These are phyloP conservation scores for Solanum tarijense DNA, from an alignment of 257 asterid species.

Conservation along the genomic window DNA sequence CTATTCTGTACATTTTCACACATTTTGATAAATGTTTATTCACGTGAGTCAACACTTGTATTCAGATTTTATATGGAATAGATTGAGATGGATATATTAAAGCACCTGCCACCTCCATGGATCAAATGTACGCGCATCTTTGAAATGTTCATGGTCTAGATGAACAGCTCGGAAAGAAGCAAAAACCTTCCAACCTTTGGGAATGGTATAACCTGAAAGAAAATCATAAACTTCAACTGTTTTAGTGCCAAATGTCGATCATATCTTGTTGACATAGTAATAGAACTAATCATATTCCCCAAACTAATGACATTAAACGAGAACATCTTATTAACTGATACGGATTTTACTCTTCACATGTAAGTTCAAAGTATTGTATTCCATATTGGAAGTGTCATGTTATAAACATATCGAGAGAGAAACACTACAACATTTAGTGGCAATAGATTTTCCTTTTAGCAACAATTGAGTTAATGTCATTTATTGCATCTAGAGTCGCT, in stretches of 20 bases:
- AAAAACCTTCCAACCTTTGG: slow-evolving; percentile 84
- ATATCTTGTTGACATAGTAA: neutral
- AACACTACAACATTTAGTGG: neutral
- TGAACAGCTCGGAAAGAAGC: slow-evolving; percentile 90
- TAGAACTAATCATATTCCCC: neutral
- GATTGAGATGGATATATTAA: neutral
- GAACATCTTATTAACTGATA: neutral
- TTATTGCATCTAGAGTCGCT: neutral
- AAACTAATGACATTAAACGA: neutral
- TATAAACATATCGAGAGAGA: neutral
- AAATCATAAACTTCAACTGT: neutral
- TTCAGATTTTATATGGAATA: neutral
- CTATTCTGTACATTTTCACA: slow-evolving; percentile 14
- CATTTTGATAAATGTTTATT: neutral
- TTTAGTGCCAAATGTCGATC: neutral
- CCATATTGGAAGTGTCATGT: neutral
- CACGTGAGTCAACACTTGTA: neutral
- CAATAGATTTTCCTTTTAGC: neutral
- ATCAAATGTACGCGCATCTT: slow-evolving; percentile 83
- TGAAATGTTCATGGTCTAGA: slow-evolving; percentile 59
- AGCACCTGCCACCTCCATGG: slow-evolving; percentile 98
- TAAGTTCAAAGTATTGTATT: neutral
- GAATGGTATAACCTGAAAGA: slow-evolving; percentile 61
- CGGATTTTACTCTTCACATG: neutral
- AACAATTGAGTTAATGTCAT: neutral